Percentiles rank a stretch among this genome's conserved stretches.
Conservation (phyloP, 768 basidiomycete species). For the Dioszegia hungarica region DNA sequence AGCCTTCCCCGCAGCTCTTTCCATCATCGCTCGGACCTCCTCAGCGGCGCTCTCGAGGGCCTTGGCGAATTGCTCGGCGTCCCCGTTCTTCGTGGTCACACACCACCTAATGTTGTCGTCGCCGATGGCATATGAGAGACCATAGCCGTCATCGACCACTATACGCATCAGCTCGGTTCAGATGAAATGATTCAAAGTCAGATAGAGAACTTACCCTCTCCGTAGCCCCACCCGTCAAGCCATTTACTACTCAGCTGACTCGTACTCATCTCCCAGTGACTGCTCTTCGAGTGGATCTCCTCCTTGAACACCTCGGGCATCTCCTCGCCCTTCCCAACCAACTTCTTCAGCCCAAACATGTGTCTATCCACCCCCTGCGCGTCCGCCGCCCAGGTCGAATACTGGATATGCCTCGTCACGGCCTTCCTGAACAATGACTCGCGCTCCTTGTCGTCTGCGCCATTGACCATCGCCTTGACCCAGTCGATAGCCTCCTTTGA, state of each 20-base stretch:
- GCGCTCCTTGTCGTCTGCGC: slow-evolving; percentile 53
- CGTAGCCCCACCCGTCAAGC: slow-evolving; percentile 95
- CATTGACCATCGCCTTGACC: slow-evolving; percentile 72
- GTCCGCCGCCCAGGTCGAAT: slow-evolving; percentile 84
- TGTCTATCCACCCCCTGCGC: slow-evolving; percentile 94
- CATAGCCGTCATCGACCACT: slow-evolving; percentile 89
- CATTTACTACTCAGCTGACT: slow-evolving; percentile 74
- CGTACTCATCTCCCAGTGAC: slow-evolving; percentile 90
- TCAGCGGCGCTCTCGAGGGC: slow-evolving; percentile 76
- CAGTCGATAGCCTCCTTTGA: slow-evolving; percentile 78
- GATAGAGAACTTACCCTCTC: slow-evolving; percentile 63
- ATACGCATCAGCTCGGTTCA: not conserved
- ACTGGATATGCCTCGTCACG: slow-evolving; percentile 74
- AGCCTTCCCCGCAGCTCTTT: slow-evolving; percentile 51
- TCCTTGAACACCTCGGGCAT: slow-evolving; percentile 73
- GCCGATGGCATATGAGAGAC: slow-evolving; percentile 83
- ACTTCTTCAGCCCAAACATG: slow-evolving; percentile 84
- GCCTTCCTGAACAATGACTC: slow-evolving; percentile 69
- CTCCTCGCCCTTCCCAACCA: slow-evolving; percentile 64
- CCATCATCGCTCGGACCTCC: slow-evolving; percentile 71
- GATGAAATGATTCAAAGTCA: not conserved
- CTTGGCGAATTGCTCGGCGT: slow-evolving; percentile 64
- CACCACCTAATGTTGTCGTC: slow-evolving; percentile 83
- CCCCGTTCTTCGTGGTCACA: slow-evolving; percentile 70
- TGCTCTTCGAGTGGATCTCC: slow-evolving; percentile 62